Base-by-base conservation (phyloP, 139 green algal genomes). In the Ettlia oleoabundans region DNA sequence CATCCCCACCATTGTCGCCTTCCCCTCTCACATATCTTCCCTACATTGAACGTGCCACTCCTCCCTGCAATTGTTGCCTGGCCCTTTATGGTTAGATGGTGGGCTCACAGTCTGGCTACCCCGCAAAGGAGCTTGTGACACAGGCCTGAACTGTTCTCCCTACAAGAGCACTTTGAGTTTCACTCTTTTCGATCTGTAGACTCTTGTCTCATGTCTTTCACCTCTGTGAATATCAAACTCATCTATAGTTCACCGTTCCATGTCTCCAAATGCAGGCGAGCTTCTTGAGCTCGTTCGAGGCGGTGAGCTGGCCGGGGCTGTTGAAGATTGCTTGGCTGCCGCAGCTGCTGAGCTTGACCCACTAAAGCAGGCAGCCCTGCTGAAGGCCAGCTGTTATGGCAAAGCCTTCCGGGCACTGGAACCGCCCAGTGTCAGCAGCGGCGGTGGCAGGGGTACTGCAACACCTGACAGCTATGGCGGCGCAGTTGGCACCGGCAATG, bases 321-420 rank as follows among this genome's bases (percentile, higher is more conserved):
- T 95, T 13, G 51, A 74, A n/a, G 83, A 82, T 13, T 96, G 92
- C 79, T 80, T 93, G 22, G 84, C 90, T 7, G 92, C 93, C 0
- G 90, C 93, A 18, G 75, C 33, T 13, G 81, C 83, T 4, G 89
- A 93, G 40, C 61, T 90, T 28, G 81, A 91, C 58, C 58, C 78
- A 4, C 7, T 42, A 1, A 81, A 79, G 32, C 84, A 88, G 8
- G 74, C 78, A 0, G 37, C 89, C 19, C 83, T 94, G 33, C 78
- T 94, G 58, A 88, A 92, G 35, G 91, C 93, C 1, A 89, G 87
- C 9, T 90, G 84, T 52, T 95, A 94, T 82, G 94, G 94, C 26
- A 82, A 86, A 2, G 92, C 93, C 4, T 97, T 98, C 70, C 88
- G 24, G 8, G 53, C 40, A 24, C 22, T 88, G 26, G 63, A 75